These are phyloP conservation scores for Cornus controversa DNA, from an alignment of 148 eudicot species.

Conservation along the genomic window DNA sequence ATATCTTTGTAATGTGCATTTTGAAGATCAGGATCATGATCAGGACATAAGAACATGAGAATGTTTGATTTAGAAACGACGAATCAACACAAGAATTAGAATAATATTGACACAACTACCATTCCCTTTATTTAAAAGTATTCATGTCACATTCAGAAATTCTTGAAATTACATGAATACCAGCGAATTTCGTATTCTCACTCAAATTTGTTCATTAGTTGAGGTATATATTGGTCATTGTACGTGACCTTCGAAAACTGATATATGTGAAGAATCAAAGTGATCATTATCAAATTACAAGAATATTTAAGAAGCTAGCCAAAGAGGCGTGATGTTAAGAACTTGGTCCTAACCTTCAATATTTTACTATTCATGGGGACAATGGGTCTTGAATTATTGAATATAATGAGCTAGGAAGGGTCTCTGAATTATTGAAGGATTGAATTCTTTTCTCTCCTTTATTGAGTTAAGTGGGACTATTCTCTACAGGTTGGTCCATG, in stretches of 20 bases:
- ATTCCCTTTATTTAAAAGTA: neutral
- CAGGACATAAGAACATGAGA: too few species aligned
- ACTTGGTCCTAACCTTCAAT: slow-evolving; percentile 2
- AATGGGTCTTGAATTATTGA: slow-evolving; percentile 19
- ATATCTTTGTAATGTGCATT: neutral
- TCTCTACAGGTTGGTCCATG: slow-evolving; percentile 12
- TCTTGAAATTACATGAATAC: neutral
- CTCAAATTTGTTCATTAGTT: neutral
- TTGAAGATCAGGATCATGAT: neutral
- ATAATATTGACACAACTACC: neutral
- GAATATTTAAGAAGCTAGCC: too few species aligned
- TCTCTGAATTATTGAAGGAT: slow-evolving; percentile 6
- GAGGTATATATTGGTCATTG: neutral
- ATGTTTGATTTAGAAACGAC: neutral
- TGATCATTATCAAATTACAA: too few species aligned
- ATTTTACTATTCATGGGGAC: slow-evolving; percentile 9
- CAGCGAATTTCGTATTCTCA: neutral
- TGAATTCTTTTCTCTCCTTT: neutral
- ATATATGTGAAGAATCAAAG: too few species aligned
- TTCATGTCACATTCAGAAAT: neutral
- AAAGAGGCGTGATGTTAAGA: slow-evolving; percentile 17
- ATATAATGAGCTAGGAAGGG: slow-evolving; percentile 10
- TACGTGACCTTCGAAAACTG: neutral
- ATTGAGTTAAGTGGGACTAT: neutral
- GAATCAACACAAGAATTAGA: neutral